A percentile compares a stretch with the other conserved stretches of the same genome.
Conservation (phyloP, 1,284 basidiomycete species). For the Rhizoctonia solani region DNA sequence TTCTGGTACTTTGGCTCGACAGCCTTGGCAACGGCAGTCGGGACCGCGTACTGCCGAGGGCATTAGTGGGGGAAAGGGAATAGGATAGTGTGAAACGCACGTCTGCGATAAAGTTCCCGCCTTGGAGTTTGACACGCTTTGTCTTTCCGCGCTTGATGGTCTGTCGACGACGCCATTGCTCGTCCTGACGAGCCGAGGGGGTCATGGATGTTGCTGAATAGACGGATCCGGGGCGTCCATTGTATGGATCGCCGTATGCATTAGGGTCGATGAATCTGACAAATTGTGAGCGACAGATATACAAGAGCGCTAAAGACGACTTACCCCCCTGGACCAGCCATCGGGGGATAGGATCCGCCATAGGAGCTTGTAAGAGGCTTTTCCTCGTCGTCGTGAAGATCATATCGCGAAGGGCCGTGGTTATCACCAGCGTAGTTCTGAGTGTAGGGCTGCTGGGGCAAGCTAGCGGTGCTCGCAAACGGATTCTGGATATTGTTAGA, state of each 20-base stretch:
- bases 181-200: constrained; percentile 62
- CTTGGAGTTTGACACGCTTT: constrained; percentile 90
- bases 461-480: constrained; percentile 25
- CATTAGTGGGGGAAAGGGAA: neutral
- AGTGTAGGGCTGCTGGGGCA: constrained; percentile 23
- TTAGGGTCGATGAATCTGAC: constrained; percentile 62
- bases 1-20: constrained; percentile 79
- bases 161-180: constrained; percentile 72
- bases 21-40: constrained; percentile 82
- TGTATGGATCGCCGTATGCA: constrained; percentile 68
- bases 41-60: constrained; percentile 77
- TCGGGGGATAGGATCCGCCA: constrained; percentile 36
- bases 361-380: constrained; percentile 33
- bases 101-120: constrained; percentile 89
- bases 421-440: constrained; percentile 8
- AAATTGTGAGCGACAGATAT: neutral
- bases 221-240: constrained; percentile 61
- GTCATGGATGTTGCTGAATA: constrained; percentile 66
- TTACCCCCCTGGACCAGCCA: constrained; percentile 32
- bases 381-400: constrained; percentile 35
- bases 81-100: neutral
- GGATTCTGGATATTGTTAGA: constrained; percentile 5
- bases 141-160: constrained; percentile 91
- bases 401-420: constrained; percentile 26
- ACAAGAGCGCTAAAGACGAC: neutral